A percentile compares a stretch with the other conserved stretches of the same genome.
Evolutionary conservation across 306 rosid species (phyloP).

Genomic region (Vigna nakashimae): DNA sequence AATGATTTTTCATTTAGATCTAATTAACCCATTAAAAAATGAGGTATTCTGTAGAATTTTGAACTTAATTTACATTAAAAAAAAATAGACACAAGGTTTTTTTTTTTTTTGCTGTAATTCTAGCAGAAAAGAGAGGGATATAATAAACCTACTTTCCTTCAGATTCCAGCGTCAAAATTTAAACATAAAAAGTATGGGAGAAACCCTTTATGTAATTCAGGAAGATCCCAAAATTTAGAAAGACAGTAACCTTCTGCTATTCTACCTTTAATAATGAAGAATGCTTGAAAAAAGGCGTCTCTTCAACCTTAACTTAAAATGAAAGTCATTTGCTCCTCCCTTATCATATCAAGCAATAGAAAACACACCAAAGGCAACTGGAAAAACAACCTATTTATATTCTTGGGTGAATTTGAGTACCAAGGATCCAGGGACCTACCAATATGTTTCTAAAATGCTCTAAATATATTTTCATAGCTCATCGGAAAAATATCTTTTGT

Average conservation of each 20-base stretch:
- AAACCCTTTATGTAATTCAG: not conserved
- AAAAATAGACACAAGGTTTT: not conserved
- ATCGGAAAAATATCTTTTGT: not conserved
- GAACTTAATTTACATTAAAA: not conserved
- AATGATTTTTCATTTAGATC: not conserved
- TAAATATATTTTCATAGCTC: not conserved
- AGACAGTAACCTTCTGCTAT: not conserved
- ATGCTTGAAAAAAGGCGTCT: conserved; percentile 24
- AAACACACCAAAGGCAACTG: not conserved
- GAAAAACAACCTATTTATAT: conserved; percentile 3
- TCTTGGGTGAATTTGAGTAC: not conserved
- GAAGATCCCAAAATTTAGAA: not conserved
- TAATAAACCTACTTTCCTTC: not conserved
- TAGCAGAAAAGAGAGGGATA: conserved; percentile 7
- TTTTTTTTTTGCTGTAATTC: not conserved
- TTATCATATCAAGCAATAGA: conserved; percentile 1
- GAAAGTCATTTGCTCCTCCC: not conserved
- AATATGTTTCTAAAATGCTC: not conserved
- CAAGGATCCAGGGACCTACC: not conserved
- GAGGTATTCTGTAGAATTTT: not conserved
- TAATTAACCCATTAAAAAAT: not conserved
- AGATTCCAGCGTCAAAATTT: not conserved
- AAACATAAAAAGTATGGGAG: not conserved
- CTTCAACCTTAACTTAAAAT: conserved; percentile 23
- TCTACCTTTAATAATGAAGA: not conserved